Base-by-base conservation (phyloP, 2,329 filamentous ascomycete species). In the Trichoderma brevicompactum region DNA sequence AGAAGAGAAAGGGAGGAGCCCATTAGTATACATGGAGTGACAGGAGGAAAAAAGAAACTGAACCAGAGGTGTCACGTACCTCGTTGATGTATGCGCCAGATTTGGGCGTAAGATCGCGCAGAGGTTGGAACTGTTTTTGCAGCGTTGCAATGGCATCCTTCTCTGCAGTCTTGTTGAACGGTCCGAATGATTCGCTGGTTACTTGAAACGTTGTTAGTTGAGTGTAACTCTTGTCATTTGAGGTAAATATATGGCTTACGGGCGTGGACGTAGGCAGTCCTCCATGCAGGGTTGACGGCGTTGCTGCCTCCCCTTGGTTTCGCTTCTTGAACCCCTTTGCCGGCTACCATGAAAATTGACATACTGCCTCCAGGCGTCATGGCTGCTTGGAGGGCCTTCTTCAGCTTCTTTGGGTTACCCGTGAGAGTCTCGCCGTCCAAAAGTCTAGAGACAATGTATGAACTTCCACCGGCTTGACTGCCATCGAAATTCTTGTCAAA, bases 221-320 rank as follows among this genome's bases (percentile, higher is more conserved):
- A 1, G 13, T 8, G 13, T 5, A 3, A 1, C 2, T 38, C 1
- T 38, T 2, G 9, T 36, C 2, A 19, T 13, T 13, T 10, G 3
- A 40, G n/a, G 1, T n/a, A 7, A 17, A 15, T 28, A 17, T 12
- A 15, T 17, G 13, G 43, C 79, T 72, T 71, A 81, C 82, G 68
- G 0, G 74, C 68, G 58, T 82, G 81, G 2, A 80, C 71, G 17
- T 79, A 77, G 0, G 81, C 76, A 12, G 69, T 79, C 15, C 85
- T 77, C 83, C 83, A 88, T 0, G 82, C 81, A 0, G 83, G 83
- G 43, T 81, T 80, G 2, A 83, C 78, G 0, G 82, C 74, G 36
- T 82, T 81, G 48, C 79, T 73, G 0, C 81, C 81, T 0, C 82
- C 82, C 17, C 78, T 72, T 0, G 81, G 80, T 38, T 73, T 71